A percentile compares a stretch with the other conserved stretches of the same genome.
These are phyloP conservation scores for Abortiporus biennis DNA, from an alignment of 1,284 basidiomycete species.

Conservation along the genomic window DNA sequence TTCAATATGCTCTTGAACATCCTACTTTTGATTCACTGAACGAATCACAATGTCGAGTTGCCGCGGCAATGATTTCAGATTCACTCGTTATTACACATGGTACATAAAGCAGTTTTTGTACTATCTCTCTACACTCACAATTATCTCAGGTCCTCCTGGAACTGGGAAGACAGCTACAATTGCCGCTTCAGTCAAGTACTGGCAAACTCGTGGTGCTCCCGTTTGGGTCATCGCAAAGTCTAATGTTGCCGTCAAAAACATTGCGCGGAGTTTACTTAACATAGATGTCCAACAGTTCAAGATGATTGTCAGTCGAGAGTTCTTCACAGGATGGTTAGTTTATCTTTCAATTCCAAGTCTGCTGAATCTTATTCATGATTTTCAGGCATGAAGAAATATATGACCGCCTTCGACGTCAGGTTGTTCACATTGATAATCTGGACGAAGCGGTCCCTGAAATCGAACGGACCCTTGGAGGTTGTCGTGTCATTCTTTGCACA, in stretches of 20 bases:
- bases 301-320: slow-evolving; percentile 43
- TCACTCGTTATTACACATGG: slow-evolving; percentile 10
- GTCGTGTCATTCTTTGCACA: slow-evolving; percentile 35
- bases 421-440: slow-evolving; percentile 34
- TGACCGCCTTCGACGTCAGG: slow-evolving; percentile 21
- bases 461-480: slow-evolving; percentile 19
- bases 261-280: slow-evolving; percentile 34
- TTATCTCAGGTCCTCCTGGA: slow-evolving; percentile 23
- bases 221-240: slow-evolving; percentile 27
- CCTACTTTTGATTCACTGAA: slow-evolving; percentile 6
- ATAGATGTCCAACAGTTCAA: slow-evolving; percentile 31
- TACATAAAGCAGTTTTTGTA: not conserved
- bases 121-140: not conserved
- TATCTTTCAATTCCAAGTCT: not conserved
- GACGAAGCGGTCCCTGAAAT: slow-evolving; percentile 15
- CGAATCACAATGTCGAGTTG: slow-evolving; percentile 8
- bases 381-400: slow-evolving; percentile 45
- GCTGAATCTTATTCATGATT: not conserved
- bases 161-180: slow-evolving; percentile 29
- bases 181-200: slow-evolving; percentile 17
- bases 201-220: slow-evolving; percentile 7
- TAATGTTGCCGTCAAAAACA: slow-evolving; percentile 44
- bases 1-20: not conserved
- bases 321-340: slow-evolving; percentile 39
- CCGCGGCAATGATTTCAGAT: slow-evolving; percentile 10